phyloP scores from a whole-genome alignment of 225 moss, liverwort and hornwort genomes.

The Lunularia cruciata region DNA sequence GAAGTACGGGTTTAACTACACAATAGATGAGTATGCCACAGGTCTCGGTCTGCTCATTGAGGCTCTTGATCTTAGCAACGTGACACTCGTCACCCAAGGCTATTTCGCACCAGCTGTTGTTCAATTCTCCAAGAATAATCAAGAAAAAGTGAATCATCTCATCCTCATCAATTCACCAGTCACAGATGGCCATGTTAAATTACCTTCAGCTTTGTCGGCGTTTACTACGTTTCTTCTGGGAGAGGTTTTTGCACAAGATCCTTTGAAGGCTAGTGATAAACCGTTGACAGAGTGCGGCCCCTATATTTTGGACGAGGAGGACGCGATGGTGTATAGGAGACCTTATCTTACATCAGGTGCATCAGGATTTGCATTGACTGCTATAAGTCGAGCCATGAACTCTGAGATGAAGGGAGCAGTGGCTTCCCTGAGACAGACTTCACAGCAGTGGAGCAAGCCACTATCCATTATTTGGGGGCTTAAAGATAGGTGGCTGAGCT shows the following conservation, averaged over 20 bases:
- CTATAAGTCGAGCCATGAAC: constrained; percentile 77
- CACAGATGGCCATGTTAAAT: constrained; percentile 67
- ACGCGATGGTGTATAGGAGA: constrained; percentile 94
- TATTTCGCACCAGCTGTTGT: constrained; percentile 90
- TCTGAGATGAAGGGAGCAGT: constrained; percentile 78
- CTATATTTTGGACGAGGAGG: constrained; percentile 88
- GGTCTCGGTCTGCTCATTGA: constrained; percentile 72
- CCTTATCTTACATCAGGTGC: constrained; percentile 91
- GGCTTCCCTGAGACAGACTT: constrained; percentile 54
- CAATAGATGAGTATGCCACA: constrained; percentile 77
- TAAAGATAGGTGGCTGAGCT: constrained; percentile 86
- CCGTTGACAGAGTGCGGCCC: constrained; percentile 93
- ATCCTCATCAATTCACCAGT: constrained; percentile 96
- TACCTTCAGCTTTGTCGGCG: constrained; percentile 72
- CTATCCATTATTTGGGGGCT: constrained; percentile 84
- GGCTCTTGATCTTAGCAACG: constrained; percentile 60
- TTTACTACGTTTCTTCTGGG: constrained; percentile 90
- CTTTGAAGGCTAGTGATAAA: constrained; percentile 95
- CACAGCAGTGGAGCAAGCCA: constrained; percentile 65
- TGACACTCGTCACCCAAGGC: constrained; percentile 78
- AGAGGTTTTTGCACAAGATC: constrained; percentile 94
- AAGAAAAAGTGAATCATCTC: constrained; percentile 64
- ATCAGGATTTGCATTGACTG: constrained; percentile 90
- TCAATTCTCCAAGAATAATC: constrained; percentile 58
- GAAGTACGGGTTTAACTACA: constrained; percentile 93